Conservation (phyloP, 768 basidiomycete species). For the Russula olivacea region DNA sequence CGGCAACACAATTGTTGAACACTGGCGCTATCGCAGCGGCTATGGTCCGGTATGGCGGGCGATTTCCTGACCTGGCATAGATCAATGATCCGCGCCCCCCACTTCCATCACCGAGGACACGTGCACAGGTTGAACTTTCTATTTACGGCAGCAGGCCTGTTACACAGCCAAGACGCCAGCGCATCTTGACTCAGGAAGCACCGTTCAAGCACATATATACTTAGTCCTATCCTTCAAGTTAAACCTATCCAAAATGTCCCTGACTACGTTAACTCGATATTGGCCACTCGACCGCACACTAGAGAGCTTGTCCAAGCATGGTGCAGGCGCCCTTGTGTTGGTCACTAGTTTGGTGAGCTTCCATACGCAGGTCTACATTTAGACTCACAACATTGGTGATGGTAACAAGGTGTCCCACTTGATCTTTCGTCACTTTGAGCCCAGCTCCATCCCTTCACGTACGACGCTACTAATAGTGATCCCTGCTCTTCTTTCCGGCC, state of each 20-base stretch:
- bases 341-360: constrained; percentile 5
- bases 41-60: too few species aligned
- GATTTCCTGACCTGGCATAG: too few species aligned
- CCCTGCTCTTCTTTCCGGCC: constrained; percentile 7
- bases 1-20: too few species aligned
- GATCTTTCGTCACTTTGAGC: constrained; percentile 11
- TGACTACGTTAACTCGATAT: not conserved
- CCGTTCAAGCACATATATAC: too few species aligned
- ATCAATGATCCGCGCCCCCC: too few species aligned
- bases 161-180: too few species aligned
- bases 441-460: not conserved
- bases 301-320: not conserved
- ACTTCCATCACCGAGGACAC: too few species aligned
- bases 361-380: not conserved
- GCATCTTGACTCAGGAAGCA: too few species aligned
- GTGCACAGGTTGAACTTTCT: too few species aligned
- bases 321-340: not conserved
- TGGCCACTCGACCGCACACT: not conserved
- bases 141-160: too few species aligned
- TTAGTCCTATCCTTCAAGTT: not conserved
- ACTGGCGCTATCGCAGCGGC: too few species aligned
- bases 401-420: not conserved
- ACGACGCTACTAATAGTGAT: not conserved
- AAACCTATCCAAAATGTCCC: constrained; percentile 33
- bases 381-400: not conserved